Evolutionary conservation across 352 stramenopile genomes (phyloP).

Genomic region (Pythium sp.): DNA sequence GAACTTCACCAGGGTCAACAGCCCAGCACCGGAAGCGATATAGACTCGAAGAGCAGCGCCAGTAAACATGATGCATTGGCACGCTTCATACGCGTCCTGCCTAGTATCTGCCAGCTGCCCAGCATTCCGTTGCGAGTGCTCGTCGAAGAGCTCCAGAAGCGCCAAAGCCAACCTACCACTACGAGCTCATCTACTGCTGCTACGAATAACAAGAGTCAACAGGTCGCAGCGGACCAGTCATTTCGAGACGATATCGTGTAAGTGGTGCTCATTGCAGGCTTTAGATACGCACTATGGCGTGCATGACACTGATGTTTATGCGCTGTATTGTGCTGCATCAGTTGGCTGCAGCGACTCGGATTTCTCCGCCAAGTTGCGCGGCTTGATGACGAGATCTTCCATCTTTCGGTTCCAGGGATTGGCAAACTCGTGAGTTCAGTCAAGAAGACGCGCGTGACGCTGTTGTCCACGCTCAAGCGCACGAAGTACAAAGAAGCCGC

Average conservation of each 20-base stretch:
- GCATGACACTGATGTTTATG: background rate
- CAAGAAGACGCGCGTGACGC: conserved; percentile 45
- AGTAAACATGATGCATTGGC: conserved; percentile 40
- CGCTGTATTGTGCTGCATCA: conserved; percentile 9
- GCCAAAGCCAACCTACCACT: background rate
- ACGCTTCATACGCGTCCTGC: conserved; percentile 23
- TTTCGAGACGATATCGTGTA: conserved; percentile 34
- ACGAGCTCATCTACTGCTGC: background rate
- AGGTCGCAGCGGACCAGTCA: conserved; percentile 8
- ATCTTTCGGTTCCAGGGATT: conserved; percentile 51
- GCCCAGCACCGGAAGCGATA: background rate
- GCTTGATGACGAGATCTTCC: conserved; percentile 46
- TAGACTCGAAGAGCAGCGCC: conserved; percentile 14
- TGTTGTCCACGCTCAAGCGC: conserved; percentile 47
- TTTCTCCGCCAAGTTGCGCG: conserved; percentile 46
- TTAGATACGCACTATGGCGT: background rate
- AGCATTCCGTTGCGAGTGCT: conserved; percentile 12
- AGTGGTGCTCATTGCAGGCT: background rate
- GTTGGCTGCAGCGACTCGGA: conserved; percentile 43
- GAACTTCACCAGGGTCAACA: conserved; percentile 7
- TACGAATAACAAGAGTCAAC: background rate
- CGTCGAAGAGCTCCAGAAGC: conserved; percentile 7
- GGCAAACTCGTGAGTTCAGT: conserved; percentile 56
- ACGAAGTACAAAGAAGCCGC: conserved; percentile 61
- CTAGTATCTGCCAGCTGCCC: conserved; percentile 6